Evolutionary conservation across 108 stramenopile genomes (phyloP).

Genomic region (Fistulifera solaris): DNA sequence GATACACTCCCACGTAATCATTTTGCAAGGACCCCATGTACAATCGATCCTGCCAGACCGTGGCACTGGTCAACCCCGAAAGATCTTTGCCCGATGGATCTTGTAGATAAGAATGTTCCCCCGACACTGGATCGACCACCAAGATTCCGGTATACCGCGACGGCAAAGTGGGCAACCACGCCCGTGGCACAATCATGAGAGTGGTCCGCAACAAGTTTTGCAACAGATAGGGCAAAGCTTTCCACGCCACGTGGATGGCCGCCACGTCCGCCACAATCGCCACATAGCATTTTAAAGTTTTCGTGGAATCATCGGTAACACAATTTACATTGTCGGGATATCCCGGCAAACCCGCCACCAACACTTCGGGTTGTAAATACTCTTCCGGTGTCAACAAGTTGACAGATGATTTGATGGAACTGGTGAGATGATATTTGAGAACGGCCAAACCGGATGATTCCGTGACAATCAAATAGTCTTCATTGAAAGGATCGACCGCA

Average conservation of each 20-base stretch:
- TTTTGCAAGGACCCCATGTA: constrained; percentile 67
- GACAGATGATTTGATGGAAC: constrained; percentile 2
- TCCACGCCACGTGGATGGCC: constrained; percentile 9
- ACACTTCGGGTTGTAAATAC: too few species aligned
- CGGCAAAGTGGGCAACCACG: constrained; percentile 12
- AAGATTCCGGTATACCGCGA: constrained; percentile 35
- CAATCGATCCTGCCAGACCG: constrained; percentile 37
- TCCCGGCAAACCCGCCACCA: too few species aligned
- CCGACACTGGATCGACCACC: constrained; percentile 29
- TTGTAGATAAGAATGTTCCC: constrained; percentile 21
- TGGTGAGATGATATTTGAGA: constrained; percentile 42
- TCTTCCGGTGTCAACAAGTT: too few species aligned
- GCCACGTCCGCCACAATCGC: too few species aligned
- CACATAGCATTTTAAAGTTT: too few species aligned
- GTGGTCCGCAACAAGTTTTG: constrained; percentile 22
- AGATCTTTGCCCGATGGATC: constrained; percentile 58
- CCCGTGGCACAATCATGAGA: constrained; percentile 39
- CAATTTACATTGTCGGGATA: too few species aligned
- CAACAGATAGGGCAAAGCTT: constrained; percentile 19
- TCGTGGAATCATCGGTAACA: too few species aligned
- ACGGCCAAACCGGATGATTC: constrained; percentile 33
- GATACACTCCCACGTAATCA: constrained; percentile 50
- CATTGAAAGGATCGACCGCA: constrained; percentile 36
- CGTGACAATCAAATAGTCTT: constrained; percentile 36
- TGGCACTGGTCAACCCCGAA: constrained; percentile 43